These are phyloP conservation scores for Carex arenaria DNA, from an alignment of 202 grass and related monocot species.

Conservation along the genomic window DNA sequence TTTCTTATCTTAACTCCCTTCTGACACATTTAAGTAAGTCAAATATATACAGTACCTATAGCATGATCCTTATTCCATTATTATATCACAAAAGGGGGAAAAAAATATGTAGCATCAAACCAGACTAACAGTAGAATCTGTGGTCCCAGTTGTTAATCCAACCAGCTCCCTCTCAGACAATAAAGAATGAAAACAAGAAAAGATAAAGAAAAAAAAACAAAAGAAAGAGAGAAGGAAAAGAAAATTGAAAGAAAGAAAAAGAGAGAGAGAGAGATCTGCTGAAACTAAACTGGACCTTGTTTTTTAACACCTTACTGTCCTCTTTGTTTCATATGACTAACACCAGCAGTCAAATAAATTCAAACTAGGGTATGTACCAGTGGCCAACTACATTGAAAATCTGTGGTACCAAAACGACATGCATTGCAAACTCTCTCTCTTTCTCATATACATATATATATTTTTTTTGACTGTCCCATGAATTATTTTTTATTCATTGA, in stretches of 20 bases:
- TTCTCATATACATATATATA: no score
- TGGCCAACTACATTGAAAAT: background rate
- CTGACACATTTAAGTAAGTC: background rate
- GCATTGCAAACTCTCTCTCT: no score
- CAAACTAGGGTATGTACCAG: background rate
- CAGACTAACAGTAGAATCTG: background rate
- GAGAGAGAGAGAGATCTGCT: background rate
- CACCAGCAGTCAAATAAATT: background rate
- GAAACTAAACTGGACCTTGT: background rate
- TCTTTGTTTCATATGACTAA: background rate
- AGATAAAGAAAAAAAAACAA: background rate
- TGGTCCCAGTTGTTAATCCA: slow-evolving; percentile 12
- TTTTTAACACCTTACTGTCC: background rate
- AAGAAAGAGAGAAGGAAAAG: background rate
- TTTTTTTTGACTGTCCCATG: background rate
- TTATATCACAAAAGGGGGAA: background rate
- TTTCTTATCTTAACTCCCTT: background rate
- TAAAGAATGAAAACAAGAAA: background rate
- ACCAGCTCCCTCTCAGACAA: background rate
- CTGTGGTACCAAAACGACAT: no score
- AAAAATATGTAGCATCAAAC: background rate
- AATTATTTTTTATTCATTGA: background rate
- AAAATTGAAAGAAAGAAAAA: background rate
- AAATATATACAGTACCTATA: background rate
- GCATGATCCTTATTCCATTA: background rate